phyloP scores from a whole-genome alignment of 805 yeast genomes.

The Kodamaea kakaduensis region DNA sequence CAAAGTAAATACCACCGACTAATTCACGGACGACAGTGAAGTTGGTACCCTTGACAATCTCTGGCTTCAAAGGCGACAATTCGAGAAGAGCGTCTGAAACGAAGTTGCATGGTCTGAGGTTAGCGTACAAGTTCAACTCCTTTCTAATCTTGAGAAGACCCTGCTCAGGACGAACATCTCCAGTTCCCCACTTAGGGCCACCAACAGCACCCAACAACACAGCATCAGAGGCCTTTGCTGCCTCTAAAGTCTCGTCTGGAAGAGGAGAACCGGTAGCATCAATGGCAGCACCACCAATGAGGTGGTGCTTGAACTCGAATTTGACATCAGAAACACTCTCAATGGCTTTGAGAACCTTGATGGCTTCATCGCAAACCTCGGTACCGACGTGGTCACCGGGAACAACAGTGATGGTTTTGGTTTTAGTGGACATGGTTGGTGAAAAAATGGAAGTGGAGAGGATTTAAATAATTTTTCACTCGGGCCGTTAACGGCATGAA shows the following conservation, averaged over 20 bases:
- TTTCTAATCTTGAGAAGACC: constrained; percentile 92
- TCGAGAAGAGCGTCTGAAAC: constrained; percentile 79
- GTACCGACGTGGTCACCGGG: constrained; percentile 98
- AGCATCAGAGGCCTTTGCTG: constrained; percentile 86
- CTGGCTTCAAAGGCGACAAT: constrained; percentile 82
- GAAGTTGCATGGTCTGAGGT: constrained; percentile 94
- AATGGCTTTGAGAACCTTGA: constrained; percentile 83
- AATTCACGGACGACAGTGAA: constrained; percentile 92
- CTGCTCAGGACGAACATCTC: constrained; percentile 94
- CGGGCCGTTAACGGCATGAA: constrained; percentile 9
- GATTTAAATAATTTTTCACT: constrained; percentile 5
- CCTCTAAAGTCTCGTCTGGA: constrained; percentile 77
- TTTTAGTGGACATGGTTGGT: constrained; percentile 11
- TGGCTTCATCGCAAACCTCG: constrained; percentile 85
- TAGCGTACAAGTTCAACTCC: constrained; percentile 90
- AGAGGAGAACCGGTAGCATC: constrained; percentile 94
- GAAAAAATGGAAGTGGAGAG: background rate
- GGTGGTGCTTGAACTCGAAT: constrained; percentile 76
- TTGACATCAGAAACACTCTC: constrained; percentile 43
- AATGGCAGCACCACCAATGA: constrained; percentile 98
- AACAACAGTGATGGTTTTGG: constrained; percentile 75
- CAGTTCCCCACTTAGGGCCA: constrained; percentile 99
- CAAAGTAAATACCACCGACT: constrained; percentile 97
- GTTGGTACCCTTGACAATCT: constrained; percentile 85
- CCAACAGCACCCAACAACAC: constrained; percentile 98